phyloP scores from a whole-genome alignment of 2,329 filamentous ascomycete species.

The Ophiognomonia clavigignenti-juglandacearum region DNA sequence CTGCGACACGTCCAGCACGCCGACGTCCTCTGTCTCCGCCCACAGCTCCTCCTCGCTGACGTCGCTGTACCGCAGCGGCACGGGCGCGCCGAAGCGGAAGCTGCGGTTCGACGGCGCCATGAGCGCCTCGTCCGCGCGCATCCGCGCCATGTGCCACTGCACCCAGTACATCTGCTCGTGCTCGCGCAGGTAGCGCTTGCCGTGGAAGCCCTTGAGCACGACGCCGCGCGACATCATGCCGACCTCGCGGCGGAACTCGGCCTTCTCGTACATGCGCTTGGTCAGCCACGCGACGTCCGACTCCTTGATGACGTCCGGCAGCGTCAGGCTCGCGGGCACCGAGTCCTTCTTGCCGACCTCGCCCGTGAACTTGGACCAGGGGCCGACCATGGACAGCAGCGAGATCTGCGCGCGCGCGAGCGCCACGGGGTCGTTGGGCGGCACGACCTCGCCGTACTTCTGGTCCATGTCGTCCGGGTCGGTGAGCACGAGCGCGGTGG shows the following conservation, averaged over 20 bases:
- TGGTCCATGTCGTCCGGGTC: constrained; percentile 43
- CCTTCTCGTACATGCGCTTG: constrained; percentile 56
- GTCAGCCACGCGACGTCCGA: constrained; percentile 50
- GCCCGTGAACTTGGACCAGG: constrained; percentile 55
- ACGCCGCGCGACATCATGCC: constrained; percentile 55
- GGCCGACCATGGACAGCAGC: constrained; percentile 55
- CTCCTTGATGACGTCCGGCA: constrained; percentile 35
- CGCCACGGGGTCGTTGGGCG: constrained; percentile 57
- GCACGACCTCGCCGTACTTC: constrained; percentile 57
- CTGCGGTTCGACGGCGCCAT: constrained; percentile 14
- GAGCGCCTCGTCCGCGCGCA: constrained; percentile 19
- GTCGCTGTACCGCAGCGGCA: constrained; percentile 19
- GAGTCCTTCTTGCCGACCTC: constrained; percentile 36
- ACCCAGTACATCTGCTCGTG: constrained; percentile 59
- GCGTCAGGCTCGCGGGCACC: constrained; percentile 20
- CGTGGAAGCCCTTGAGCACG: constrained; percentile 54
- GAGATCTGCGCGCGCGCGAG: constrained; percentile 59
- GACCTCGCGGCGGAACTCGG: constrained; percentile 47
- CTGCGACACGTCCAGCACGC: constrained; percentile 18
- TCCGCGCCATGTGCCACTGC: constrained; percentile 29
- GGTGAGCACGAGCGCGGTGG: constrained; percentile 50
- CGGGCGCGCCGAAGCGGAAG: constrained; percentile 19
- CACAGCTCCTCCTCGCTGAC: constrained; percentile 18
- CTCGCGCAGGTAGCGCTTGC: constrained; percentile 55
- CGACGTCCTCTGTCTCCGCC: constrained; percentile 16